Conservation (phyloP, 495 filamentous ascomycete species). For the Daldinia vernicosa region DNA sequence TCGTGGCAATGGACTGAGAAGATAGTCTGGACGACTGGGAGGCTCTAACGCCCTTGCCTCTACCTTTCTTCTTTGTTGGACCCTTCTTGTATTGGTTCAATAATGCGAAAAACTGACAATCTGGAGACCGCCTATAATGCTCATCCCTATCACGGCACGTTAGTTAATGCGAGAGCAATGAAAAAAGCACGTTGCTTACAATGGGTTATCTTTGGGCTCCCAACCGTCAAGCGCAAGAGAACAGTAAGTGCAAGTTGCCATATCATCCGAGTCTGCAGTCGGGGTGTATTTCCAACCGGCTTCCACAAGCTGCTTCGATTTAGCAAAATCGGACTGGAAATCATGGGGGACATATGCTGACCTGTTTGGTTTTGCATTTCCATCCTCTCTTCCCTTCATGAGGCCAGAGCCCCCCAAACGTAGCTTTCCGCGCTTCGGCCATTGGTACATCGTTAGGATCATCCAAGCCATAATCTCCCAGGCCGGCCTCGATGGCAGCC, state of each 20-base stretch:
- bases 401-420: conserved; percentile 83
- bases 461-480: conserved; percentile 70
- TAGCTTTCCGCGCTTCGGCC: conserved; percentile 77
- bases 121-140: conserved; percentile 77
- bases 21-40: conserved; percentile 79
- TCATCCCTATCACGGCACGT: conserved; percentile 71
- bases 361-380: conserved; percentile 87
- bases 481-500: conserved; percentile 70
- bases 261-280: conserved; percentile 78
- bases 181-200: conserved; percentile 60
- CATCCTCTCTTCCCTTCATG: conserved; percentile 89
- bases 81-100: conserved; percentile 51
- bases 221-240: conserved; percentile 85
- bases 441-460: conserved; percentile 77
- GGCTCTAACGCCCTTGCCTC: conserved; percentile 61
- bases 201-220: conserved; percentile 89
- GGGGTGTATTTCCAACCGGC: conserved; percentile 95
- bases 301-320: conserved; percentile 75
- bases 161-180: conserved; percentile 32
- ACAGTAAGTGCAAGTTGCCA: conserved; percentile 90
- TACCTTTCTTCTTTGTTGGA: conserved; percentile 59
- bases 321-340: conserved; percentile 27
- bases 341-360: conserved; percentile 44
- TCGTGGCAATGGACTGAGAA: conserved; percentile 68
- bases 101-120: conserved; percentile 82